Base-by-base conservation (phyloP, 306 rosid genomes). In the Prosopis cineraria region DNA sequence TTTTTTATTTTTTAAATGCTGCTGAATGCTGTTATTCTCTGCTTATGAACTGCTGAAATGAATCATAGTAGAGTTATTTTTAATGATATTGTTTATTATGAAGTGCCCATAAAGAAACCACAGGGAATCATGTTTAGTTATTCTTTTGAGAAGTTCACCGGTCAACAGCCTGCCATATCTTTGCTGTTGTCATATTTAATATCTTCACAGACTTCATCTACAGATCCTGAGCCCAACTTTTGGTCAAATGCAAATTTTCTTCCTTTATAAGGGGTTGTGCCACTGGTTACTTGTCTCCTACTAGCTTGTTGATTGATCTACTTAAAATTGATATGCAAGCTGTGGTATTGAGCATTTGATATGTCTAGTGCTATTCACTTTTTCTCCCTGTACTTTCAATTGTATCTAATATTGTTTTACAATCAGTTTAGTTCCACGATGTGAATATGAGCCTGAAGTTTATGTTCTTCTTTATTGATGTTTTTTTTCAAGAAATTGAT, bases 401-500 rank as follows among this genome's bases (percentile, higher is more conserved):
- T 63, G 2, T 63, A 39, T 73, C 40, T 56, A n/a, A 40, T 39
- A 78, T 82, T 63, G 50, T 69, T 65, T 80, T 30, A n/a, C n/a
- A 52, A 39, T 27, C 10, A 39, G 11, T 68, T 33, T 68, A 13
- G 73, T 83, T 78, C 50, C 69, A 77, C 40, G 40, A 39, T 70
- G 40, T 60, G 62, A 62, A 62, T 66, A 27, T 63, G 40, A 47
- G 31, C 22, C 77, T 13, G 75, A 68, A 16, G 62, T 75, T 74
- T 40, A 16, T 64, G 10, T 40, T 50, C 22, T 62, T 84, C 34
- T 78, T 33, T 75, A 39, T 74, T 62, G 65, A 44, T 81, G n/a
- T 43, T 83, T 53, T 81, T 82, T 77, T 52, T 24, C 77, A 22
- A 96, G 99, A 91, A 96, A 93, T 93, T 77, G 99, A 96, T 87